Evolutionary conservation across 306 rosid genomes (phyloP), one percentile per base, ranked within the genome.

Genomic region (Albizia julibrissin): DNA sequence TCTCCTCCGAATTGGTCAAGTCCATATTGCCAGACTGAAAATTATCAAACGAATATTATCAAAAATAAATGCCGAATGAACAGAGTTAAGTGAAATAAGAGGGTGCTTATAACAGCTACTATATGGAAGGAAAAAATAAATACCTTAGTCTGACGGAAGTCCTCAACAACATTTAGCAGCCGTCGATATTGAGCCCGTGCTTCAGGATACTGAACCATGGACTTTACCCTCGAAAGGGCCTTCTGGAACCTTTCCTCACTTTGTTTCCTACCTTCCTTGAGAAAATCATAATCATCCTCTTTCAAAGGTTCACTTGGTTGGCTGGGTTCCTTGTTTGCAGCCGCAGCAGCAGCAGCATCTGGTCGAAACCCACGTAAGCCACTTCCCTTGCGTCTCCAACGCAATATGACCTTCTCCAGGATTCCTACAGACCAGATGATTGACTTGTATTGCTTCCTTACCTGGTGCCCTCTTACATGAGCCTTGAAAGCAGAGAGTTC

Each of bases 121-220:
- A 75, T 65, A 71, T 52, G 78, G 39, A 15, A 50, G 59, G 29
- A 37, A 76, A 10, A 37, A 37, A 5, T 37, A 47, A 83, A 44
- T 89, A 91, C 98, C 97, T 92, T 94, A 82, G 90, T 88, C 82
- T 91, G 94, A 33, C 88, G 95, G 82, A 90, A 83, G 78, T 87
- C 93, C 76, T 94, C 92, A 1, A 92, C 98, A 71, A 91, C 97
- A 52, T 89, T 94, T 81, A 92, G 93, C 72, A 94, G 76, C 72
- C 98, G 90, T 68, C 98, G 92, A 82, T 94, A 94, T 71, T 94
- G 98, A 79, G 93, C 98, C 19, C 98, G 88, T 81, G 92, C 98
- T 84, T 94, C 97, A 0, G 98, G 97, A 92, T 94, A 91, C 74
- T 92, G 98, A 86, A 88, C 97, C 98, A 94, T 94, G 77, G 98